Percentiles rank a stretch among this genome's conserved stretches.
phyloP scores from a whole-genome alignment of 2,329 filamentous ascomycete genomes.

The Penicillium rolfsii region DNA sequence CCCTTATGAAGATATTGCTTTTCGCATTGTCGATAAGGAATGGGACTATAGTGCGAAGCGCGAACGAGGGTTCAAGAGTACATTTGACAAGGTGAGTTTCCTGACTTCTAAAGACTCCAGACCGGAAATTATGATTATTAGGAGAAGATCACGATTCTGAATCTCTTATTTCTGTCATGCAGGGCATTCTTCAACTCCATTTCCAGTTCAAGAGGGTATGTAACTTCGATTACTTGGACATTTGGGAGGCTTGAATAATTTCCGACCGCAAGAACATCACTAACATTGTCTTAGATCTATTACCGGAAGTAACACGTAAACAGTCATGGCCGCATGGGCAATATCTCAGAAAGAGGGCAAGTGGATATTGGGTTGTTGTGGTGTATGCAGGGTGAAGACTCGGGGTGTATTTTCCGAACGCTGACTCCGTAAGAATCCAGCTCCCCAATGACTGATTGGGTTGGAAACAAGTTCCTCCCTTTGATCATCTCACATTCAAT shows the following conservation, averaged over 20 bases:
- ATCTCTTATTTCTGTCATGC: constrained; percentile 11
- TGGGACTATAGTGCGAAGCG: constrained; percentile 98
- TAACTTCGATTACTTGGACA: constrained; percentile 2
- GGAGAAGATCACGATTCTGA: constrained; percentile 7
- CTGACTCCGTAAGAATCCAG: constrained; percentile 19
- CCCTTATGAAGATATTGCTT: constrained; percentile 95
- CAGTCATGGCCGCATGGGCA: constrained; percentile 23
- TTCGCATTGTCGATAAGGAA: constrained; percentile 95
- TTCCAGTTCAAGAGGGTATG: constrained; percentile 97
- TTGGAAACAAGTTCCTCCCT: constrained; percentile 28
- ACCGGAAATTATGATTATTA: too few relatives aligned
- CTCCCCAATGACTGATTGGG: constrained; percentile 32
- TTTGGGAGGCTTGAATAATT: background rate
- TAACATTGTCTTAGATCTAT: constrained; percentile 45
- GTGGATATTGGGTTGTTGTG: constrained; percentile 10
- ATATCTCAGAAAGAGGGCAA: constrained; percentile 19
- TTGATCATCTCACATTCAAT: constrained; percentile 16
- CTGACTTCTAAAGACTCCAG: too few relatives aligned
- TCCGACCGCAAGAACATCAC: constrained; percentile 7
- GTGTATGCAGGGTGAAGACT: constrained; percentile 22
- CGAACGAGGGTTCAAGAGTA: constrained; percentile 92
- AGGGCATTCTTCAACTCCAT: constrained; percentile 94
- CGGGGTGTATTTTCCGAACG: constrained; percentile 26
- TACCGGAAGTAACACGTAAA: constrained; percentile 50
- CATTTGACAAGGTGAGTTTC: constrained; percentile 85